Evolutionary conservation across 2,329 filamentous ascomycete genomes (phyloP).

Genomic region (Thelonectria rubi): DNA sequence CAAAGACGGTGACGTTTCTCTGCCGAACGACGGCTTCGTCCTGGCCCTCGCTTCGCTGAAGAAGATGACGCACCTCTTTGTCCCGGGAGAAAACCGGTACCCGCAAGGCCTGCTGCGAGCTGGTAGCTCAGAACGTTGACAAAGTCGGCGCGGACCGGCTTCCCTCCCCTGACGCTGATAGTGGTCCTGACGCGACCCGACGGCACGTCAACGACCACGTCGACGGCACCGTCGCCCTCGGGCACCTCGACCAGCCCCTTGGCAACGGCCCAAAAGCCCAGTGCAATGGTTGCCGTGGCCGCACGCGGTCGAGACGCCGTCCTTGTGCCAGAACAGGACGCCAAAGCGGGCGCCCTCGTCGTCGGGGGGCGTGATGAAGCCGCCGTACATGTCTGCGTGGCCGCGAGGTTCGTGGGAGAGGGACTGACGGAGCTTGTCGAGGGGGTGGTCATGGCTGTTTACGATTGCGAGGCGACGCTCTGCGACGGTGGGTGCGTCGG

Average conservation of each 20-base stretch:
- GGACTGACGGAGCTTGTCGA: slow-evolving; percentile 27
- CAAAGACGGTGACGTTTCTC: slow-evolving; percentile 39
- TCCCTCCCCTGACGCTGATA: background rate
- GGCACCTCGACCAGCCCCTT: slow-evolving; percentile 13
- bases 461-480: slow-evolving; percentile 19
- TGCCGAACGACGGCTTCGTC: slow-evolving; percentile 8
- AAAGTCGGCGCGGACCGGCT: slow-evolving; percentile 25
- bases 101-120: slow-evolving; percentile 5
- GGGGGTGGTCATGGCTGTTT: slow-evolving; percentile 6
- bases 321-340: slow-evolving; percentile 43
- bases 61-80: slow-evolving; percentile 18
- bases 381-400: slow-evolving; percentile 41
- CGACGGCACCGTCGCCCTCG: slow-evolving; percentile 6
- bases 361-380: slow-evolving; percentile 38
- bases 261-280: slow-evolving; percentile 39
- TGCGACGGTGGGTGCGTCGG: slow-evolving; percentile 12
- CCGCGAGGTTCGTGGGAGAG: slow-evolving; percentile 32
- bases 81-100: slow-evolving; percentile 3
- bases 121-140: slow-evolving; percentile 35
- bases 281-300: slow-evolving; percentile 42
- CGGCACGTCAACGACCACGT: slow-evolving; percentile 33
- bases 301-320: slow-evolving; percentile 42
- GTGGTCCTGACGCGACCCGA: slow-evolving; percentile 26
- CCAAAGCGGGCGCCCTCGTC: slow-evolving; percentile 37
- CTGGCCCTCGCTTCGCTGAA: slow-evolving; percentile 15